These are phyloP conservation scores for Chlamydomonas reinhardtii DNA, from an alignment of 163 green algal genomes.

Conservation along the genomic window DNA sequence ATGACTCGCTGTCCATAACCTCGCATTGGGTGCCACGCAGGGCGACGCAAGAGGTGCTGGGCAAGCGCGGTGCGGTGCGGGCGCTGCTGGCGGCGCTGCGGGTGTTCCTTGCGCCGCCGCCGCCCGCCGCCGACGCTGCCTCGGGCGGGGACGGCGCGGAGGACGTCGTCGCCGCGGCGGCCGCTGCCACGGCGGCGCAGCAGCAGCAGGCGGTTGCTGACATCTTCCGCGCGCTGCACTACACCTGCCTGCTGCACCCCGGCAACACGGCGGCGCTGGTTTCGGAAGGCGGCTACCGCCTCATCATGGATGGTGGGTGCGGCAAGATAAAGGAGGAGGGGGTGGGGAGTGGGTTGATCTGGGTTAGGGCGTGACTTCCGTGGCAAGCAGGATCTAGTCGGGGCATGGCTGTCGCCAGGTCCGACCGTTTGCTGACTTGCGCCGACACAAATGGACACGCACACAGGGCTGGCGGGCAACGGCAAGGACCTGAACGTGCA, in stretches of 20 bases:
- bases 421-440: too few species aligned
- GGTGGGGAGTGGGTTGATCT: background rate
- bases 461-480: constrained; percentile 44
- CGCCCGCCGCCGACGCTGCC: too few species aligned
- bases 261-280: constrained; percentile 34
- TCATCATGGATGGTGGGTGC: constrained; percentile 12
- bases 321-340: background rate
- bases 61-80: constrained; percentile 29
- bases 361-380: too few species aligned
- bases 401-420: too few species aligned
- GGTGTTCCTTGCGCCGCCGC: constrained; percentile 5
- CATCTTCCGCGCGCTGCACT: constrained; percentile 53
- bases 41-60: constrained; percentile 50
- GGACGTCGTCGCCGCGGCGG: background rate
- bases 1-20: too few species aligned
- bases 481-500: constrained; percentile 53
- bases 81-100: constrained; percentile 32
- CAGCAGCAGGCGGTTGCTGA: constrained; percentile 32
- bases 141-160: background rate
- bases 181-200: background rate
- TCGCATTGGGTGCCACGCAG: background rate
- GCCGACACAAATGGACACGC: too few species aligned
- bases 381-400: too few species aligned
- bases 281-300: constrained; percentile 12
- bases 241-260: constrained; percentile 55